Conservation (phyloP, 176 grass and related monocot genomes). For the Tuctoria greenei region DNA sequence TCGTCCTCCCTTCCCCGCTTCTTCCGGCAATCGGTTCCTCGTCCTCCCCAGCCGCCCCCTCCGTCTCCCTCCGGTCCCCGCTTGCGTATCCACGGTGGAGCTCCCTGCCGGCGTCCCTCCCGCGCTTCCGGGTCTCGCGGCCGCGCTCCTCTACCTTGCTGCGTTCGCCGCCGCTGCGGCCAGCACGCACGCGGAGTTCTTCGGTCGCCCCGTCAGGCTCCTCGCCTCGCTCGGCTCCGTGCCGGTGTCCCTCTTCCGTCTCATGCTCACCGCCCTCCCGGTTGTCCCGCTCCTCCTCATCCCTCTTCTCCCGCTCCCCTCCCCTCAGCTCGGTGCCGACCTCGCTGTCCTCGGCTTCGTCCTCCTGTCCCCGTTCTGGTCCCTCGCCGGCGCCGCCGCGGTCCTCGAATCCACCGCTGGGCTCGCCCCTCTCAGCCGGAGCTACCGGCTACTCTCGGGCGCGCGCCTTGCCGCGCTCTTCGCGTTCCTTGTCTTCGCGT, state of each 20-base stretch:
- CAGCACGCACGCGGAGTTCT: constrained; percentile 43
- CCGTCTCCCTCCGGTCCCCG: neutral
- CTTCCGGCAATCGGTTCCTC: neutral
- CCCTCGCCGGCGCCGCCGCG: constrained; percentile 29
- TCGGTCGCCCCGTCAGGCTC: constrained; percentile 38
- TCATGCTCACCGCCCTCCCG: constrained; percentile 14
- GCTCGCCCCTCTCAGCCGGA: constrained; percentile 21
- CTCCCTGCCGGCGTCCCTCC: neutral
- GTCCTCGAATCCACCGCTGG: constrained; percentile 27
- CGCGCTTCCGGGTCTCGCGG: neutral
- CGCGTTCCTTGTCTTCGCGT: constrained; percentile 21
- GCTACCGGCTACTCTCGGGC: constrained; percentile 18
- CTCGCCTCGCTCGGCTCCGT: constrained; percentile 25
- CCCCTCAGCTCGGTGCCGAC: neutral
- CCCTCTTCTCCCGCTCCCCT: constrained; percentile 23
- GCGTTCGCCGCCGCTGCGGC: constrained; percentile 19
- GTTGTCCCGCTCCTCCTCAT: constrained; percentile 20
- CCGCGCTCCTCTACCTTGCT: constrained; percentile 30
- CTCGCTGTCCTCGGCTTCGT: neutral
- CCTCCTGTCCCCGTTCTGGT: constrained; percentile 36
- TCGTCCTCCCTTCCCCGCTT: constrained; percentile 34
- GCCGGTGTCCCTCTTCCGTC: constrained; percentile 20
- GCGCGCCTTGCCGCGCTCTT: constrained; percentile 15
- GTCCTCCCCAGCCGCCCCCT: neutral
- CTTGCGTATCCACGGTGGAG: neutral